Evolutionary conservation across 2,329 filamentous ascomycete species (phyloP), one percentile per base, ranked within the genome.

Genomic region (Fusarium devonianum): DNA sequence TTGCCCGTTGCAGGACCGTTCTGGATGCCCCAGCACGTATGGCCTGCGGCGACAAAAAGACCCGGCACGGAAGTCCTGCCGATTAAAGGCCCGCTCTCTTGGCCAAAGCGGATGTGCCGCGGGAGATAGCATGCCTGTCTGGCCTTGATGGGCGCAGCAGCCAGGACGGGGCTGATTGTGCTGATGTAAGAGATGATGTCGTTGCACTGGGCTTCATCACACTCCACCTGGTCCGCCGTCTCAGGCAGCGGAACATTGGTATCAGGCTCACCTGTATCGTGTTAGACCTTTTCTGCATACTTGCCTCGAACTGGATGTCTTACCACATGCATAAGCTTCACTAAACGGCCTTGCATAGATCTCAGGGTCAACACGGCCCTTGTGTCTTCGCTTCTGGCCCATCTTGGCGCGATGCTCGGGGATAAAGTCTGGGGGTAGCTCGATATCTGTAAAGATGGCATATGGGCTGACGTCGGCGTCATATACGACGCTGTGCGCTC

Each of bases 1-100:
- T 87, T 90, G 4, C 90, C 90, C 7, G 93, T 97, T 2, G 82
- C 94, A 1, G 93, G 92, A 1, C 86, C 91, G 74, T 99, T 97
- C 75, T 97, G 93, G 16, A 99, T 96, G 0, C 94, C 94, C 94
- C 94, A 99, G 74, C 93, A 97, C 2, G 92, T 96, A 76, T 99
- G 94, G 0, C 94, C 94, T 0, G 90, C 82, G 0, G 94, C 94
- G 51, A 97, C 78, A 70, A 88, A 87, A 32, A 97, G 66, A 0
- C 92, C 92, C 6, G 84, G 82, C 0, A 87, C 83, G 2, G 82
- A 81, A 7, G 92, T 92, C 42, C 80, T 76, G 0, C 94, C 94
- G 17, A 97, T 81, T 38, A 97, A 71, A 5, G 94, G 93, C 0
- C 84, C 85, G 26, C 73, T 75, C 68, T 84, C 81, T 33, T 79